These are phyloP conservation scores for Blastobotrys terrestris DNA, from an alignment of 805 yeast species.

Conservation along the genomic window DNA sequence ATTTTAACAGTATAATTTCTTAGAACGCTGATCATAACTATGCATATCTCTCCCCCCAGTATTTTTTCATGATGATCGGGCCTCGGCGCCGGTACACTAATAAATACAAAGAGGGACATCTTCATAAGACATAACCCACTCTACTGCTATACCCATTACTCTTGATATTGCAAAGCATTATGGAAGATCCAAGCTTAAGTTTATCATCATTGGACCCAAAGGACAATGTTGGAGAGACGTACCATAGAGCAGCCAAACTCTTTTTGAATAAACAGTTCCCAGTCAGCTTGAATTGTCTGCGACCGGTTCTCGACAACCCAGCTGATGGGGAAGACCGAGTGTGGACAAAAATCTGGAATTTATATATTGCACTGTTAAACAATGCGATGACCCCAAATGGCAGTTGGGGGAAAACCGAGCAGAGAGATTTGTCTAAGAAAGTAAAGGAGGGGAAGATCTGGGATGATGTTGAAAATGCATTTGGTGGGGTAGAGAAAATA, in stretches of 20 bases:
- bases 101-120: too few relatives aligned
- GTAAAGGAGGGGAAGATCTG: conserved; percentile 6
- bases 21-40: too few relatives aligned
- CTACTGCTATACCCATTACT: too few relatives aligned
- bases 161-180: too few relatives aligned
- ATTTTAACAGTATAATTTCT: too few relatives aligned
- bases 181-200: background rate
- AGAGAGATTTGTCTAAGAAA: conserved; percentile 1
- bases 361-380: conserved; percentile 17
- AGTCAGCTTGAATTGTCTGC: background rate
- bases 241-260: background rate
- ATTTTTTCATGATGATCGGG: too few relatives aligned
- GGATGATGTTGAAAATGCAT: conserved; percentile 3
- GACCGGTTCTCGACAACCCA: background rate
- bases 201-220: background rate
- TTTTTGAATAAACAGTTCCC: background rate
- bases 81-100: too few relatives aligned
- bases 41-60: too few relatives aligned
- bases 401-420: conserved; percentile 4
- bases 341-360: conserved; percentile 19
- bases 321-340: background rate
- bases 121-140: too few relatives aligned
- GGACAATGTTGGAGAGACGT: background rate
- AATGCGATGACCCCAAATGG: conserved; percentile 8
- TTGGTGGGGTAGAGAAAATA: conserved; percentile 1